Evolutionary conservation across 306 rosid genomes (phyloP).

Genomic region (Macrotyloma uniflorum): DNA sequence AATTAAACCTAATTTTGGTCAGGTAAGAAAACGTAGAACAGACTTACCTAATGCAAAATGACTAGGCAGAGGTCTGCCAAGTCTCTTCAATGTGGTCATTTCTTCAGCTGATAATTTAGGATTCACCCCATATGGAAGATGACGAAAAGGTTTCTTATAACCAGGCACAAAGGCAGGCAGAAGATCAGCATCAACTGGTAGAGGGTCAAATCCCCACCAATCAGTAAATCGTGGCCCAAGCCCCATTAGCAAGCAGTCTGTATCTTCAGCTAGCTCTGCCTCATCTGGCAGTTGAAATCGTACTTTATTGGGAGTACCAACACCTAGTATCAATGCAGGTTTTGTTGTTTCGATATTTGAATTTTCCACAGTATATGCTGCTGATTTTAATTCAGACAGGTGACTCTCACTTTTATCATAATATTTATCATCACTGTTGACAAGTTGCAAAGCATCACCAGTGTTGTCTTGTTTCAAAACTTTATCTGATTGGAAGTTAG

Average conservation of each 20-base stretch:
- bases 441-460: constrained; percentile 37
- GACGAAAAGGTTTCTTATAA: constrained; percentile 87
- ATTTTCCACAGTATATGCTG: constrained; percentile 36
- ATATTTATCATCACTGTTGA: constrained; percentile 38
- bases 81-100: constrained; percentile 88
- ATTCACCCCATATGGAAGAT: constrained; percentile 90
- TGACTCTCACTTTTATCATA: constrained; percentile 34
- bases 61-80: constrained; percentile 73
- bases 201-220: constrained; percentile 98
- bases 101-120: constrained; percentile 86
- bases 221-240: constrained; percentile 90
- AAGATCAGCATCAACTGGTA: constrained; percentile 91
- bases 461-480: constrained; percentile 40
- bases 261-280: constrained; percentile 74
- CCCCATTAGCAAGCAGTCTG: constrained; percentile 73
- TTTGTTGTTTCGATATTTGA: constrained; percentile 36
- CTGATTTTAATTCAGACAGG: constrained; percentile 44
- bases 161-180: constrained; percentile 70
- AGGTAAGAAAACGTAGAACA: constrained; percentile 31
- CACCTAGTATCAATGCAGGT: constrained; percentile 70
- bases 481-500: constrained; percentile 59
- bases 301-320: constrained; percentile 69
- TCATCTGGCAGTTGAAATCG: constrained; percentile 87
- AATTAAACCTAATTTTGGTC: constrained; percentile 29
- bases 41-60: constrained; percentile 93